Percentiles rank a stretch among this genome's conserved stretches.
phyloP scores from a whole-genome alignment of 1,139 yeast species.

The Waltiozyma sp. region DNA sequence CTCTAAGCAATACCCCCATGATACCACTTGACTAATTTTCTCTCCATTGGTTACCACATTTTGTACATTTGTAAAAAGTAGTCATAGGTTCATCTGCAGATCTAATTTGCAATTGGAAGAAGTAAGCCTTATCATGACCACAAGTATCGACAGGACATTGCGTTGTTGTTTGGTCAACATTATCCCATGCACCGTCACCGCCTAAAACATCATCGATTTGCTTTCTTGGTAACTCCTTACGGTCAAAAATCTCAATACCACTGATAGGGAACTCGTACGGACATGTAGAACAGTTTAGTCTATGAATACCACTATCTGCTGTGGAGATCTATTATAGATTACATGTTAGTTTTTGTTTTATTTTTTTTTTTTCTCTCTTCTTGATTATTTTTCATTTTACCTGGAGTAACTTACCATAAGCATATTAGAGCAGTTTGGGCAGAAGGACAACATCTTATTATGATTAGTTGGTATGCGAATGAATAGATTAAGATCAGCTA shows the following conservation, averaged over 20 bases:
- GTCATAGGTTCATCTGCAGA: constrained; percentile 82
- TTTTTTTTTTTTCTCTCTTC: too few species aligned
- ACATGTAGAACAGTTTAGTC: constrained; percentile 78
- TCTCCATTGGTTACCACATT: constrained; percentile 93
- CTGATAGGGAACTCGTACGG: constrained; percentile 86
- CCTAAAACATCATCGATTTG: constrained; percentile 95
- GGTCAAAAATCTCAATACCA: constrained; percentile 75
- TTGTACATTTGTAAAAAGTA: constrained; percentile 87
- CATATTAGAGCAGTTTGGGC: constrained; percentile 92
- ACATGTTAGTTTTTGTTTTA: constrained; percentile 1
- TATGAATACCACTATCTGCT: constrained; percentile 26
- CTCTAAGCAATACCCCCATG: too few species aligned
- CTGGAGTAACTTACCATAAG: constrained; percentile 33
- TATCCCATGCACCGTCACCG: constrained; percentile 98
- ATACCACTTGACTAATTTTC: constrained; percentile 45
- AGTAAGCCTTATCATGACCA: constrained; percentile 86
- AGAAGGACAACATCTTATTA: constrained; percentile 77
- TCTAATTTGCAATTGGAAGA: constrained; percentile 91
- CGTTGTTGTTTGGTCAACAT: constrained; percentile 81
- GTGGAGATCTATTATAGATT: constrained; percentile 19
- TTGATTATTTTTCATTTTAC: too few species aligned
- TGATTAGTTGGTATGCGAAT: too few species aligned
- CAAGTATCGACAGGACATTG: constrained; percentile 86
- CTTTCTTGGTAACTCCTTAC: constrained; percentile 73
- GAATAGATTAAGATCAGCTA: too few species aligned